Evolutionary conservation across 306 rosid genomes (phyloP), one percentile per base, ranked within the genome.

Genomic region (Pueraria montana): DNA sequence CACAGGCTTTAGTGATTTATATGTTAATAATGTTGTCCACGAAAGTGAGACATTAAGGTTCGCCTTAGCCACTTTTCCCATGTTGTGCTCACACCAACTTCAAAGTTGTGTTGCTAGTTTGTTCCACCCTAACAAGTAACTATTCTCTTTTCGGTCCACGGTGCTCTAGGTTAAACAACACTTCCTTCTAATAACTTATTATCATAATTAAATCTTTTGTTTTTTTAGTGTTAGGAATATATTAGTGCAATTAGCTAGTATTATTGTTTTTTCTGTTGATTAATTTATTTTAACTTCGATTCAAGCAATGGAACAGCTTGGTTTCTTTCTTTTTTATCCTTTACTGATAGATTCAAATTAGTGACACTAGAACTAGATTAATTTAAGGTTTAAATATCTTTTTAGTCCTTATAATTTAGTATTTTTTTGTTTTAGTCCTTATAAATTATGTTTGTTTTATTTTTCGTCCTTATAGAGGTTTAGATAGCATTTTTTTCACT

Each of bases 1-100:
- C 63, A 82, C 34, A 76, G 64, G 63, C 86, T 82, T 82, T 82
- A 83, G 72, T 83, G 77, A 55, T 78, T 65, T 68, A 67, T 56
- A 26, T 7, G n/a, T 30, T 5, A 42, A 82, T 76, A 76, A 82
- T 82, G 12, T 76, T 83, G 86, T 83, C 82, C 62, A 16, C 8
- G 13, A 76, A 76, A 83, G 82, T 23, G 73, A 83, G 38, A 83
- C 82, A 82, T 65, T 75, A 67, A 75, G n/a, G 69, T n/a, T 63
- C 2, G 6, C 74, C 42, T 13, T 46, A 0, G 20, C 36, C 52
- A 82, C 86, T 76, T 74, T 50, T 26, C 69, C 72, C 63, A 58
- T 56, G 61, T 72, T 82, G 17, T 20, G 48, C 6, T 38, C 76
- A 38, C 81, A 20, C 6, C 61, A 38, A 8, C 79, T 74, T 32